phyloP scores from a whole-genome alignment of 129 eudicot genomes.

The Arctium lappa region DNA sequence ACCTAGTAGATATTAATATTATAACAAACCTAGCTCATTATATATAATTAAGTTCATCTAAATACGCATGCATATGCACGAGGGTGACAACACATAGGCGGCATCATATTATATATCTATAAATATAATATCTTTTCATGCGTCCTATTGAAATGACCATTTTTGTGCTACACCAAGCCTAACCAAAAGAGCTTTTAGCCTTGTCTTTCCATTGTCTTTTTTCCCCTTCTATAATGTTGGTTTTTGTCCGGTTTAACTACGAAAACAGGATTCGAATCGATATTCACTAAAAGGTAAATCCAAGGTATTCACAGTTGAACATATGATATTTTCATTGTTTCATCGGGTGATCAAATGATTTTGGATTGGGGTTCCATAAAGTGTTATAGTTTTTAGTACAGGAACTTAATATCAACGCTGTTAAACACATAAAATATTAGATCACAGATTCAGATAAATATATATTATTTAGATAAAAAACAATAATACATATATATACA shows the following conservation, averaged over 20 bases:
- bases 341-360: no score
- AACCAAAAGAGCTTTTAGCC: not conserved
- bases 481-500: no score
- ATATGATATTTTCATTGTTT: not conserved
- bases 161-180: not conserved
- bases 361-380: not conserved
- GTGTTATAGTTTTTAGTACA: no score
- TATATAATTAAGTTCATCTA: slow-evolving; percentile 20
- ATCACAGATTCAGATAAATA: not conserved
- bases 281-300: no score
- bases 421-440: no score
- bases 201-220: not conserved
- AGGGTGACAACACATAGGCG: slow-evolving; percentile 36
- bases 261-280: no score
- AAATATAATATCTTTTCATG: slow-evolving; percentile 14
- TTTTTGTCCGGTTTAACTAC: not conserved
- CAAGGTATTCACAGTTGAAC: not conserved
- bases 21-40: not conserved
- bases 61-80: slow-evolving; percentile 42
- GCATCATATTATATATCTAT: slow-evolving; percentile 6
- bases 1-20: not conserved
- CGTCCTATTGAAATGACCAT: slow-evolving; percentile 3
- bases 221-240: not conserved
- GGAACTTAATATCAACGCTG: no score
- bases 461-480: not conserved